phyloP scores from a whole-genome alignment of 1,139 yeast species.

The Diutina rugosa region DNA sequence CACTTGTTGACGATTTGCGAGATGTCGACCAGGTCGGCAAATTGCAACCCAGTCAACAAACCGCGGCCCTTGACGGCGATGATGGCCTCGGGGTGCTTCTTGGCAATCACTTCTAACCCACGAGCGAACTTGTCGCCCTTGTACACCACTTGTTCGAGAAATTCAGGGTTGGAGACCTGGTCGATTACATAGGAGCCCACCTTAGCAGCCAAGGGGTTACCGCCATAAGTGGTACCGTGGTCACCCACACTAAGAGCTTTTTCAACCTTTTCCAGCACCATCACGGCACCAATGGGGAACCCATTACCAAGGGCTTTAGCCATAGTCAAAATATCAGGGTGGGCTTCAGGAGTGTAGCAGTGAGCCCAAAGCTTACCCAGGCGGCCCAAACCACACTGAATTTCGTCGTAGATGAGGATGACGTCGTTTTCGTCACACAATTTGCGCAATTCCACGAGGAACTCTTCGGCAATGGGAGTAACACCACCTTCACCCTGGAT shows the following conservation, averaged over 20 bases:
- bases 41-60: constrained; percentile 71
- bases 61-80: constrained; percentile 79
- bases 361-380: constrained; percentile 95
- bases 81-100: constrained; percentile 45
- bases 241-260: constrained; percentile 71
- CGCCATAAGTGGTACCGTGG: constrained; percentile 97
- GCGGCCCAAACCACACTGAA: constrained; percentile 94
- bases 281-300: constrained; percentile 92
- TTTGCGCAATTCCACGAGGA: constrained; percentile 51
- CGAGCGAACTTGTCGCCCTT: constrained; percentile 43
- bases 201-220: constrained; percentile 84
- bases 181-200: constrained; percentile 67
- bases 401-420: constrained; percentile 81
- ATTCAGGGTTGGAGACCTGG: constrained; percentile 45
- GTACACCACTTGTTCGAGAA: constrained; percentile 43
- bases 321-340: constrained; percentile 86
- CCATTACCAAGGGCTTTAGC: constrained; percentile 98
- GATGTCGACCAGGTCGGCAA: constrained; percentile 45
- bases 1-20: constrained; percentile 53
- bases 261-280: constrained; percentile 74
- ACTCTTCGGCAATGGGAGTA: constrained; percentile 49
- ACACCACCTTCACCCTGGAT: constrained; percentile 98
- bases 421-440: constrained; percentile 64
- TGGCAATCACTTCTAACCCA: constrained; percentile 38
- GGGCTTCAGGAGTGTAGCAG: constrained; percentile 60